phyloP scores from a whole-genome alignment of 2,329 filamentous ascomycete genomes.

The Xylaria sp. region DNA sequence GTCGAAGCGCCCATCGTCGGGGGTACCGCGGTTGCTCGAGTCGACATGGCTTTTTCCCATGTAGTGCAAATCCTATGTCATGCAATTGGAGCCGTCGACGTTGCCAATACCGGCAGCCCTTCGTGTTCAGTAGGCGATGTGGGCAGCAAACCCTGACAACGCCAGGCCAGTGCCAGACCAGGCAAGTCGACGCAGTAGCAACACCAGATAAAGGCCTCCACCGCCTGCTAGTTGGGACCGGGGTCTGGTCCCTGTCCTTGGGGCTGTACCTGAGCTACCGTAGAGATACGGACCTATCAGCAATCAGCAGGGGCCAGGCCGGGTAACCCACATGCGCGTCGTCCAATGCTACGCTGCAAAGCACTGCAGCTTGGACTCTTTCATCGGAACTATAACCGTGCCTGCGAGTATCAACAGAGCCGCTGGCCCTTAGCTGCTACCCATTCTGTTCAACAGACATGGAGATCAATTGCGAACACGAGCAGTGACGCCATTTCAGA shows the following conservation, averaged over 20 bases:
- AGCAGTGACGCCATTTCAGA: slow-evolving; percentile 34
- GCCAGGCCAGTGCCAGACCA: slow-evolving; percentile 17
- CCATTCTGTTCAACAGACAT: slow-evolving; percentile 17
- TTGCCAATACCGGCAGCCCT: slow-evolving; percentile 34
- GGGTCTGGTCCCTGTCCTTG: slow-evolving; percentile 44
- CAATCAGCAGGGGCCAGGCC: slow-evolving; percentile 24
- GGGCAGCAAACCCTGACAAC: slow-evolving; percentile 36
- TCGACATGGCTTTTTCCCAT: slow-evolving; percentile 12
- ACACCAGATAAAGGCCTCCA: slow-evolving; percentile 22
- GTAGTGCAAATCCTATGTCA: slow-evolving; percentile 32
- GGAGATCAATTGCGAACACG: slow-evolving; percentile 33
- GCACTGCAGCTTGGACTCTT: slow-evolving; percentile 19
- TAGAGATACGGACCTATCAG: slow-evolving; percentile 13
- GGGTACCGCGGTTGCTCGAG: slow-evolving; percentile 28
- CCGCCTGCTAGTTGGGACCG: slow-evolving; percentile 25
- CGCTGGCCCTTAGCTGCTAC: slow-evolving; percentile 18
- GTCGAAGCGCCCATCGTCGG: slow-evolving; percentile 21
- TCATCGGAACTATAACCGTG: slow-evolving; percentile 24
- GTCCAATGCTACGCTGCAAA: slow-evolving; percentile 32
- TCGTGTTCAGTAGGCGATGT: slow-evolving; percentile 37
- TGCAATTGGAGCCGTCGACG: slow-evolving; percentile 31
- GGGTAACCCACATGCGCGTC: slow-evolving; percentile 26
- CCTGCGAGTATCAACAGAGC: slow-evolving; percentile 13
- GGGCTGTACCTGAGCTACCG: slow-evolving; percentile 47
- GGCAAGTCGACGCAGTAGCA: slow-evolving; percentile 6